Evolutionary conservation across 768 basidiomycete species (phyloP).

Genomic region (Tylopilus cervinicoccineus): DNA sequence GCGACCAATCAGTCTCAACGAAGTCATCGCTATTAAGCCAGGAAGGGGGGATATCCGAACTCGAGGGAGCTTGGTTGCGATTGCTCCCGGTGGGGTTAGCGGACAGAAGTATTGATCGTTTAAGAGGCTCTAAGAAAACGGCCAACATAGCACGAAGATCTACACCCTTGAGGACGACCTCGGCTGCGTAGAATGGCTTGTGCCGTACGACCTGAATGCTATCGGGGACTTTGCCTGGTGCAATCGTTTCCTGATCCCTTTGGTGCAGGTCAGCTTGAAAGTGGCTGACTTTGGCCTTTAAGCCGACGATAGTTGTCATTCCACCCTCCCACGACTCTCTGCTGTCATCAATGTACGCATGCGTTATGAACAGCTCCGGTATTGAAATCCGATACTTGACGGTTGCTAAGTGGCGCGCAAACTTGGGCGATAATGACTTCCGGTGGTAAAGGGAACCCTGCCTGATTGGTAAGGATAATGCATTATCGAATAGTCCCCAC

Average conservation of each 20-base stretch:
- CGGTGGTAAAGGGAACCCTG: slow-evolving; percentile 81
- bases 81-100: slow-evolving; percentile 43
- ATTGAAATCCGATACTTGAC: slow-evolving; percentile 85
- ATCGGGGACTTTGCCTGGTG: slow-evolving; percentile 52
- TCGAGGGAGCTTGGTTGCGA: slow-evolving; percentile 26
- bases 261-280: slow-evolving; percentile 93
- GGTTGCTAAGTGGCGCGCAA: slow-evolving; percentile 84
- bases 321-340: slow-evolving; percentile 80
- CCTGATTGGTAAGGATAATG: slow-evolving; percentile 76
- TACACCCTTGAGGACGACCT: slow-evolving; percentile 72
- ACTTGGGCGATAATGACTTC: slow-evolving; percentile 75
- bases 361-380: slow-evolving; percentile 76
- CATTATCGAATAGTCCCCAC: slow-evolving; percentile 83
- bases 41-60: slow-evolving; percentile 38
- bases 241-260: slow-evolving; percentile 73
- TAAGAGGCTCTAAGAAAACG: slow-evolving; percentile 68
- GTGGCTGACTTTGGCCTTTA: slow-evolving; percentile 78
- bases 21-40: slow-evolving; percentile 87
- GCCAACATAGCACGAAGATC: slow-evolving; percentile 79
- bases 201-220: slow-evolving; percentile 60
- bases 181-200: slow-evolving; percentile 86
- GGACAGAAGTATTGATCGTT: slow-evolving; percentile 51
- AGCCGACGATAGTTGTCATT: slow-evolving; percentile 73
- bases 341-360: slow-evolving; percentile 80
- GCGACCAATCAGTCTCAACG: slow-evolving; percentile 67